Percentiles rank a stretch among this genome's conserved stretches.
Evolutionary conservation across 192 early-diverging fungal genomes (phyloP).

Genomic region (Backusella mclennaniae): DNA sequence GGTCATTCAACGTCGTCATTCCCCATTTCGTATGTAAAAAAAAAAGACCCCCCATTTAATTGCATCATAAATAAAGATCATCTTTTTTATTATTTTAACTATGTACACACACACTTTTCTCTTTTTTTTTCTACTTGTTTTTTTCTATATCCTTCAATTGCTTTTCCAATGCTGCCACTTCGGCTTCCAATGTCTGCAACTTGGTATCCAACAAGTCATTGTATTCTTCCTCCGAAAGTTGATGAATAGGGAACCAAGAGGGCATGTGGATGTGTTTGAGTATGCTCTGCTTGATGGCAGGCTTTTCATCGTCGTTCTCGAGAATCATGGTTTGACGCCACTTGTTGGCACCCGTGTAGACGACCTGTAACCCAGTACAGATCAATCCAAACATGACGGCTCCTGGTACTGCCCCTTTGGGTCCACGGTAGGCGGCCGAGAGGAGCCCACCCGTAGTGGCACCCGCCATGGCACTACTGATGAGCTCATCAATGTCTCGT

Average conservation of each 20-base stretch:
- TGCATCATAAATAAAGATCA: too few relatives aligned
- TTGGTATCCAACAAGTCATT: slow-evolving; percentile 47
- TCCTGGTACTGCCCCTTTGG: slow-evolving; percentile 50
- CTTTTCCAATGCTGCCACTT: slow-evolving; percentile 37
- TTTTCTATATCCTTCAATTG: slow-evolving; percentile 23
- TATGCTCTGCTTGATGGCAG: slow-evolving; percentile 8
- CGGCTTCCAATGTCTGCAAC: slow-evolving; percentile 40
- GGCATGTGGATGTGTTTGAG: slow-evolving; percentile 51
- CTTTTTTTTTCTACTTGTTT: not conserved
- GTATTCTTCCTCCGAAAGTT: slow-evolving; percentile 62
- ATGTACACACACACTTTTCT: not conserved
- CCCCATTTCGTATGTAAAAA: not conserved
- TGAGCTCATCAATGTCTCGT: slow-evolving; percentile 56
- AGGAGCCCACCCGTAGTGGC: slow-evolving; percentile 58
- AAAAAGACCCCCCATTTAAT: too few relatives aligned
- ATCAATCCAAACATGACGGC: slow-evolving; percentile 53
- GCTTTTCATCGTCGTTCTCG: not conserved
- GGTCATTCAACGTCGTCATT: not conserved
- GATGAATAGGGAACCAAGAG: slow-evolving; percentile 60
- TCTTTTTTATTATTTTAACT: too few relatives aligned
- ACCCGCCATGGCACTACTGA: slow-evolving; percentile 62
- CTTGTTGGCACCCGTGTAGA: slow-evolving; percentile 39
- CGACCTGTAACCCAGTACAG: slow-evolving; percentile 49
- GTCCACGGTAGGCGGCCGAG: slow-evolving; percentile 46
- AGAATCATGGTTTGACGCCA: slow-evolving; percentile 58